A percentile compares a stretch with the other conserved stretches of the same genome.
Evolutionary conservation across 495 filamentous ascomycete genomes (phyloP).

Genomic region (Neurospora africana): DNA sequence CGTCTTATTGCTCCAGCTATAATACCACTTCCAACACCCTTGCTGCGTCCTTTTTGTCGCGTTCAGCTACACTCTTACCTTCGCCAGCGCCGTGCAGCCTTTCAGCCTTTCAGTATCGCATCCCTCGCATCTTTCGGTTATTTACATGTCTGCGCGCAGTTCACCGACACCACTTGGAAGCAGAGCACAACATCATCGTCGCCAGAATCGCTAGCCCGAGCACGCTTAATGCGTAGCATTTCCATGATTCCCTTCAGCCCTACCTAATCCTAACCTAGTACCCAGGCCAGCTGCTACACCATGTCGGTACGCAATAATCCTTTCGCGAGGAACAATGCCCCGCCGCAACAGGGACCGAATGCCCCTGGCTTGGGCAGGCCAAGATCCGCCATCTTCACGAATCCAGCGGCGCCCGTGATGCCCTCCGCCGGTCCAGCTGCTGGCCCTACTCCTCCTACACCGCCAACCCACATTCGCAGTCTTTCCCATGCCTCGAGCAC

Average conservation of each 20-base stretch:
- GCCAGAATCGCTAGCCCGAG: constrained; percentile 2
- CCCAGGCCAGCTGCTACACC: constrained; percentile 7
- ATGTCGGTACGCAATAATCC: constrained; percentile 60
- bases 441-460: constrained; percentile 14
- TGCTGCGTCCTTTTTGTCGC: not conserved
- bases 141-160: not conserved
- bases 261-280: not conserved
- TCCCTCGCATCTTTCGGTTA: not conserved
- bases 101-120: not conserved
- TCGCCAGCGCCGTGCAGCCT: not conserved
- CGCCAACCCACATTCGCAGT: constrained; percentile 28
- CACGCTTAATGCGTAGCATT: constrained; percentile 5
- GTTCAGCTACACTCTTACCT: not conserved
- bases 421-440: not conserved
- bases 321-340: constrained; percentile 49
- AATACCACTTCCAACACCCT: not conserved
- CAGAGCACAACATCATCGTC: not conserved
- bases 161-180: not conserved
- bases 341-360: constrained; percentile 50
- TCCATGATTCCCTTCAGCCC: constrained; percentile 9
- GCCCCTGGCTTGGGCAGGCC: constrained; percentile 45
- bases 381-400: constrained; percentile 58
- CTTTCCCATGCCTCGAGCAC: constrained; percentile 32
- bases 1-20: not conserved
- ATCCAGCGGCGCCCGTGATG: constrained; percentile 36